These are phyloP conservation scores for Phylloporus sp. DNA, from an alignment of 768 basidiomycete species.

Conservation along the genomic window DNA sequence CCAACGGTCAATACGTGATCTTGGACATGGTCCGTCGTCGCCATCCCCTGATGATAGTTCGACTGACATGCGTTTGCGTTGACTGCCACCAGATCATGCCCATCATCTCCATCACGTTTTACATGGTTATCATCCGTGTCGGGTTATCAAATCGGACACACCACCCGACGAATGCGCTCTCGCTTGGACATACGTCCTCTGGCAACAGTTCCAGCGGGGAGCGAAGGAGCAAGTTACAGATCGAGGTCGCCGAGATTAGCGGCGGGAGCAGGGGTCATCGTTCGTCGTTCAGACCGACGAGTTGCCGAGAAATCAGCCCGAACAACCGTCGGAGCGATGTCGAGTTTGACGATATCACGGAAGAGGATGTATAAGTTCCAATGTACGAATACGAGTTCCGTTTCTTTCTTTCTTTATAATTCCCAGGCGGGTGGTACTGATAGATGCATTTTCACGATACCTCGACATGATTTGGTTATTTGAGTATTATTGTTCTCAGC, in stretches of 20 bases:
- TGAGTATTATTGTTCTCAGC: background rate
- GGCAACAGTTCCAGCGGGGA: background rate
- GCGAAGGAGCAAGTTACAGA: background rate
- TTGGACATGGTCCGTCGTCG: constrained; percentile 30
- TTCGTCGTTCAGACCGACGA: background rate
- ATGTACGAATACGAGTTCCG: too few relatives aligned
- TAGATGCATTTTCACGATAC: background rate
- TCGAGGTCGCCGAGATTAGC: constrained; percentile 3
- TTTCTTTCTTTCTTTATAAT: too few relatives aligned
- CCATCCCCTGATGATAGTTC: background rate
- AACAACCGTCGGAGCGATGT: background rate
- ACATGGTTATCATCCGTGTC: constrained; percentile 40
- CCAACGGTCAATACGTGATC: constrained; percentile 33
- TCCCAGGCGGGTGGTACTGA: too few relatives aligned
- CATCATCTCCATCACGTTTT: constrained; percentile 40
- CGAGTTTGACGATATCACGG: background rate
- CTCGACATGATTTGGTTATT: background rate
- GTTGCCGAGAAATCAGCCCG: background rate
- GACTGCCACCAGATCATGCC: constrained; percentile 29
- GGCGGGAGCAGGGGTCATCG: background rate
- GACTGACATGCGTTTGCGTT: background rate
- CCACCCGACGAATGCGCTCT: background rate
- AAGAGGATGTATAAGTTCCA: too few relatives aligned
- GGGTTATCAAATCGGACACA: constrained; percentile 13
- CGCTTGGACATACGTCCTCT: background rate